phyloP scores from a whole-genome alignment of 2,329 filamentous ascomycete species.

The Trichoderma endophyticum region DNA sequence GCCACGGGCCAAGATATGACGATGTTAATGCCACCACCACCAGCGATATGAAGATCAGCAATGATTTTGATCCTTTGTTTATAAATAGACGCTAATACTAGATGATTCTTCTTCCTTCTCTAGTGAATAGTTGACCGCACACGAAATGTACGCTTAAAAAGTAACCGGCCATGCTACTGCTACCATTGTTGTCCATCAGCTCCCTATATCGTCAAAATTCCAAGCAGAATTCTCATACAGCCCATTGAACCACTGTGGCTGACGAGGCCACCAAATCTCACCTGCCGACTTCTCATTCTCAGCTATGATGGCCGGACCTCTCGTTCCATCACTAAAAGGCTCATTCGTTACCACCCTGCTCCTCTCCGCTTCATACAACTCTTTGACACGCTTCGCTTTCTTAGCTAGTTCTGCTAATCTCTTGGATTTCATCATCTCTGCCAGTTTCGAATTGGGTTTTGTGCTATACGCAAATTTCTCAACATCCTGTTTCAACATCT shows the following conservation, averaged over 20 bases:
- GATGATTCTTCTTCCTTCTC: not conserved
- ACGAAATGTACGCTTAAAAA: not conserved
- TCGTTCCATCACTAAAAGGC: not conserved
- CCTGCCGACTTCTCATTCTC: not conserved
- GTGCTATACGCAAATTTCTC: not conserved
- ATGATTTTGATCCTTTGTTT: not conserved
- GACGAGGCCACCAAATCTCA: not conserved
- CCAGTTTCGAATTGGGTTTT: not conserved
- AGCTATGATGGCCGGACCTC: not conserved
- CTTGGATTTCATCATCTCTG: not conserved
- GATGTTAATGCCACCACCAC: not conserved
- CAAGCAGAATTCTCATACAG: not conserved
- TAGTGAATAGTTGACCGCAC: not conserved
- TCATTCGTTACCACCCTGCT: not conserved
- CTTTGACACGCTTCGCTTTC: not conserved
- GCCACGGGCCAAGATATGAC: slow-evolving; percentile 42
- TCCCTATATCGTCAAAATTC: not conserved
- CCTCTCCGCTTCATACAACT: not conserved
- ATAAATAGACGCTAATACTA: not conserved
- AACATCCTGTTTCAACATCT: not conserved
- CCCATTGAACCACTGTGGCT: not conserved
- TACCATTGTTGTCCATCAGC: not conserved
- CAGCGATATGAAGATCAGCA: not conserved
- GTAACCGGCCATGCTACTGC: not conserved
- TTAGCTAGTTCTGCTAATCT: not conserved